Conservation (phyloP, 768 basidiomycete species). For the Sporobolomyces roseus region DNA sequence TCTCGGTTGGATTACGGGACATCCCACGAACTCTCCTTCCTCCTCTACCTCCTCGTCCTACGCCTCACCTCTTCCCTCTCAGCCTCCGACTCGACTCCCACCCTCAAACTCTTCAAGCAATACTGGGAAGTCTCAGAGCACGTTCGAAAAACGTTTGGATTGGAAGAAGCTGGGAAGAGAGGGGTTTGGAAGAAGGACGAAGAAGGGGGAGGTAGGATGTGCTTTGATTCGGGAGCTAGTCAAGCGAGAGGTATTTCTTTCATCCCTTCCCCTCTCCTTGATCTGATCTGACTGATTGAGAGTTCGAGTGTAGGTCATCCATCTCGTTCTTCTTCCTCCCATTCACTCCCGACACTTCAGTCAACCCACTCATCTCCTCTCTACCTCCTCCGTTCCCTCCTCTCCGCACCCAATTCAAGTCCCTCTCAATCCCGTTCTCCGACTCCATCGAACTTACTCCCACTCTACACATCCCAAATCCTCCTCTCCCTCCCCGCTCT, state of each 20-base stretch:
- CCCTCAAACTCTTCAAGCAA: constrained; percentile 66
- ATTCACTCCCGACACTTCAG: neutral
- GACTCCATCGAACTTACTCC: constrained; percentile 71
- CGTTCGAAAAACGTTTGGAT: constrained; percentile 78
- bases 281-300: neutral
- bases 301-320: neutral
- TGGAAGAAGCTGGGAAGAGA: constrained; percentile 95
- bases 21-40: constrained; percentile 77
- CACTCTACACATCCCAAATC: constrained; percentile 61
- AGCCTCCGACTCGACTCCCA: too few relatives aligned
- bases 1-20: constrained; percentile 92
- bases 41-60: constrained; percentile 38
- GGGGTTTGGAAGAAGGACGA: constrained; percentile 85
- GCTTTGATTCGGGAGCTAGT: constrained; percentile 82
- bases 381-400: neutral
- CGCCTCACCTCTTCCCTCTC: too few relatives aligned
- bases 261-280: neutral
- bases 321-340: constrained; percentile 7
- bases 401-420: constrained; percentile 51
- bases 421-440: constrained; percentile 54
- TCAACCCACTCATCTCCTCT: neutral
- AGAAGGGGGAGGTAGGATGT: constrained; percentile 65
- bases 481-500: constrained; percentile 65
- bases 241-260: constrained; percentile 38
- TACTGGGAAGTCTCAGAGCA: constrained; percentile 77